phyloP scores from a whole-genome alignment of 1,284 basidiomycete genomes.

The Sanghuangporus sanghuang region DNA sequence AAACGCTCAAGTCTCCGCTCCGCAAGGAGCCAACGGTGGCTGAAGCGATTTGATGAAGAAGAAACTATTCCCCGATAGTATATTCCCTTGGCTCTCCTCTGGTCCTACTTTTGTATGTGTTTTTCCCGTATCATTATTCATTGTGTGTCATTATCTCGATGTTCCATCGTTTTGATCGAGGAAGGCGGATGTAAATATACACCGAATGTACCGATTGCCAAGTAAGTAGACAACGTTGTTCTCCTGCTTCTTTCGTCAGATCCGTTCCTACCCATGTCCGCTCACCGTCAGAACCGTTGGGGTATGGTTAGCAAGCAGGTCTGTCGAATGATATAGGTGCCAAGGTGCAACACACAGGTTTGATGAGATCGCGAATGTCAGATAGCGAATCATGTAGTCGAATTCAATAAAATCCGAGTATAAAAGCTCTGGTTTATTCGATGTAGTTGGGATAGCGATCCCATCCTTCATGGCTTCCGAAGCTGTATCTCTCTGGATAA shows the following conservation, averaged over 20 bases:
- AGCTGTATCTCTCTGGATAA: conserved; percentile 25
- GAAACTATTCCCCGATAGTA: conserved; percentile 15
- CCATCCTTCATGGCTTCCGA: conserved; percentile 3
- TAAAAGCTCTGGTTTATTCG: neutral
- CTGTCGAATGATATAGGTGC: too few species aligned
- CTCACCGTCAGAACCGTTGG: too few species aligned
- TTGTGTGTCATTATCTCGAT: neutral
- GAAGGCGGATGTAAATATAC: too few species aligned
- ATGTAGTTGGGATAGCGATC: neutral
- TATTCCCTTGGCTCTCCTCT: neutral
- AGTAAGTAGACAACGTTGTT: too few species aligned
- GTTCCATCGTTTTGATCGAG: neutral
- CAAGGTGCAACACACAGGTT: too few species aligned
- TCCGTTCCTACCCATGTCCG: too few species aligned
- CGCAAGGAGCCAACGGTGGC: conserved; percentile 25
- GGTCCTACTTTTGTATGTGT: neutral
- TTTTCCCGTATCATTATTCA: conserved; percentile 1
- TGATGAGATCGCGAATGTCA: too few species aligned
- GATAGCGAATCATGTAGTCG: too few species aligned
- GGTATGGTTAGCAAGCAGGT: too few species aligned
- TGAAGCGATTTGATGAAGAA: conserved; percentile 26
- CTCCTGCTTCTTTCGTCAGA: too few species aligned
- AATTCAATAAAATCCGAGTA: neutral
- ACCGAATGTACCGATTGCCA: too few species aligned
- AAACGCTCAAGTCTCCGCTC: conserved; percentile 22